Conservation (phyloP, 2,329 filamentous ascomycete genomes). For the Lasiodiplodia hormozganensis region DNA sequence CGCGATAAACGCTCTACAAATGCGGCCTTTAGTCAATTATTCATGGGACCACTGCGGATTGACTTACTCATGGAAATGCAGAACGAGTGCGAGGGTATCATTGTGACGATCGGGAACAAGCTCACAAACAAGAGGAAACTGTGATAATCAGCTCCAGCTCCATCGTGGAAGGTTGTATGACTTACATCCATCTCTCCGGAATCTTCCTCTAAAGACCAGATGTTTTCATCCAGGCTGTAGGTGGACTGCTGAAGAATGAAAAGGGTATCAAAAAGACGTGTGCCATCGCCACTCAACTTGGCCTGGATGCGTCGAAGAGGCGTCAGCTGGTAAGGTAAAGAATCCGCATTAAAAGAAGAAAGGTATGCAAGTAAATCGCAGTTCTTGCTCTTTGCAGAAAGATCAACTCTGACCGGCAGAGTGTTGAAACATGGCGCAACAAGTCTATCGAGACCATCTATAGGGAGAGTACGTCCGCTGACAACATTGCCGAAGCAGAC, state of each 20-base stretch:
- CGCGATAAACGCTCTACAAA: slow-evolving; percentile 34
- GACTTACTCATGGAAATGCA: slow-evolving; percentile 61
- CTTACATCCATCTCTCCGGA: slow-evolving; percentile 67
- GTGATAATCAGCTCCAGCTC: slow-evolving; percentile 34
- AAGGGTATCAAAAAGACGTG: slow-evolving; percentile 77
- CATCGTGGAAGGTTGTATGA: neutral
- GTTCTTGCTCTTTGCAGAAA: slow-evolving; percentile 59
- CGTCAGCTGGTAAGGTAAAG: slow-evolving; percentile 75
- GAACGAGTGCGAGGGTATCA: slow-evolving; percentile 63
- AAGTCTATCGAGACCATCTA: slow-evolving; percentile 72
- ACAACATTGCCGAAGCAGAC: slow-evolving; percentile 89
- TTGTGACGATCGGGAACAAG: slow-evolving; percentile 63
- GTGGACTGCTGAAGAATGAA: slow-evolving; percentile 76
- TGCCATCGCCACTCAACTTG: slow-evolving; percentile 53
- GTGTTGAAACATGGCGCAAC: slow-evolving; percentile 96
- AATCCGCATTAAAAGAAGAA: slow-evolving; percentile 66
- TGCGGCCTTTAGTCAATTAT: neutral
- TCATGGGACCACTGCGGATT: too few species aligned
- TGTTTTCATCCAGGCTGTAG: slow-evolving; percentile 49
- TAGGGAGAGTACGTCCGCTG: slow-evolving; percentile 72
- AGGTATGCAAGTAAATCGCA: slow-evolving; percentile 65
- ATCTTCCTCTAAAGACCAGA: slow-evolving; percentile 61
- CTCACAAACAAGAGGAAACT: slow-evolving; percentile 77
- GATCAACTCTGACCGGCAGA: slow-evolving; percentile 70
- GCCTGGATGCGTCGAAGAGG: slow-evolving; percentile 75